Percentiles rank a stretch among this genome's conserved stretches.
Evolutionary conservation across 2,329 filamentous ascomycete species (phyloP).

Genomic region (Colletotrichum zoysiae): DNA sequence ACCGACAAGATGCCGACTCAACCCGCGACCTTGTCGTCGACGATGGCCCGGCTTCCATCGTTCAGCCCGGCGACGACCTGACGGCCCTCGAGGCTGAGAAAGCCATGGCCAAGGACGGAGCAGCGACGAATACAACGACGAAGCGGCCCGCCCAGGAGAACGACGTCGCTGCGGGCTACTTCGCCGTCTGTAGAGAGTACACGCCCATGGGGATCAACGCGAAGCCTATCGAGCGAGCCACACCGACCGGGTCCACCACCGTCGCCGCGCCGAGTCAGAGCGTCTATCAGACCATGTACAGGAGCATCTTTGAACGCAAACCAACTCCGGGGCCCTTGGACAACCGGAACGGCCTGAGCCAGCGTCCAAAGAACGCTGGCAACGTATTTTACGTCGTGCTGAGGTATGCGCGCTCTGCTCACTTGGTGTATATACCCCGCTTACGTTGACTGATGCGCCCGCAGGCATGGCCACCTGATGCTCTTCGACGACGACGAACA

Average conservation of each 20-base stretch:
- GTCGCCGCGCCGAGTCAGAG: constrained; percentile 87
- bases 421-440: background rate
- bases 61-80: constrained; percentile 74
- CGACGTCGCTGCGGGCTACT: constrained; percentile 90
- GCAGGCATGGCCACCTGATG: constrained; percentile 93
- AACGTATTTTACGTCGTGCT: constrained; percentile 96
- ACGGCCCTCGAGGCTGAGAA: constrained; percentile 72
- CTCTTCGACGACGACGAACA: constrained; percentile 97
- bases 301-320: constrained; percentile 92
- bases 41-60: constrained; percentile 52
- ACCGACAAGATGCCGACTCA: constrained; percentile 56
- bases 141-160: constrained; percentile 71
- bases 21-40: constrained; percentile 50
- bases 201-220: constrained; percentile 92
- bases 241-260: constrained; percentile 80
- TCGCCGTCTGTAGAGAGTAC: constrained; percentile 94
- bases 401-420: constrained; percentile 66
- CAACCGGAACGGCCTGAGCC: constrained; percentile 60
- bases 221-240: constrained; percentile 88
- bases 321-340: constrained; percentile 61
- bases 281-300: constrained; percentile 98
- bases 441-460: constrained; percentile 29
- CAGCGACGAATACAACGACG: constrained; percentile 47
- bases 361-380: constrained; percentile 74
- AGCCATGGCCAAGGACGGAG: constrained; percentile 67